Evolutionary conservation across 805 yeast species (phyloP).

Genomic region (Hanseniaspora hatyaiensis): DNA sequence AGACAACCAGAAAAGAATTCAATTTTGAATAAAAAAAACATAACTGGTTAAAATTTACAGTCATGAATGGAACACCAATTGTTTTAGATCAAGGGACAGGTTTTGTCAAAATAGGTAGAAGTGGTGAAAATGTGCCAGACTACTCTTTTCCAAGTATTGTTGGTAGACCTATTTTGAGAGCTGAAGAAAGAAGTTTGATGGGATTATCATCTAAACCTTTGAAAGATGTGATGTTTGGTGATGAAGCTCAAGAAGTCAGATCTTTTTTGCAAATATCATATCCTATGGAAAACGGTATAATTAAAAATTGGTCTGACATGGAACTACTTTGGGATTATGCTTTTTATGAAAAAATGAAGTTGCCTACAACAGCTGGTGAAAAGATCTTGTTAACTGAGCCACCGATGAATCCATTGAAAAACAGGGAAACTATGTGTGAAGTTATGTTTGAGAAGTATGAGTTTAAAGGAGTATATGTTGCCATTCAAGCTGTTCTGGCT

Average conservation of each 20-base stretch:
- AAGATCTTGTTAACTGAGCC: constrained; percentile 91
- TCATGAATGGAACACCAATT: constrained; percentile 9
- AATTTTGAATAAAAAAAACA: background rate
- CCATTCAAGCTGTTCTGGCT: constrained; percentile 96
- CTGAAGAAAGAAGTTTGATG: constrained; percentile 71
- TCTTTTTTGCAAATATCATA: constrained; percentile 85
- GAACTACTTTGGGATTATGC: constrained; percentile 97
- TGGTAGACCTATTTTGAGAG: constrained; percentile 92
- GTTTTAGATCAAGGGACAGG: constrained; percentile 99
- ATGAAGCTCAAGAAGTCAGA: constrained; percentile 84
- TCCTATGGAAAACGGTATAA: constrained; percentile 98
- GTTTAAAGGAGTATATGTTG: constrained; percentile 88
- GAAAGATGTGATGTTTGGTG: constrained; percentile 95
- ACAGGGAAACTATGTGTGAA: constrained; percentile 85
- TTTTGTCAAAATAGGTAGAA: constrained; percentile 91
- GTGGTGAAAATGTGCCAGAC: constrained; percentile 94
- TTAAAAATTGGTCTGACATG: constrained; percentile 98
- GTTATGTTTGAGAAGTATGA: constrained; percentile 89
- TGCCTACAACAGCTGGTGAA: constrained; percentile 60
- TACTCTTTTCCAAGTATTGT: constrained; percentile 94
- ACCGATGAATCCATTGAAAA: constrained; percentile 90
- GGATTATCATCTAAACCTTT: constrained; percentile 49
- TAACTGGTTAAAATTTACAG: background rate
- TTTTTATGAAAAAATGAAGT: constrained; percentile 77
- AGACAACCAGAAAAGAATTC: no score